phyloP scores from a whole-genome alignment of 2,329 filamentous ascomycete genomes.

The Tolypocladium nubicola region DNA sequence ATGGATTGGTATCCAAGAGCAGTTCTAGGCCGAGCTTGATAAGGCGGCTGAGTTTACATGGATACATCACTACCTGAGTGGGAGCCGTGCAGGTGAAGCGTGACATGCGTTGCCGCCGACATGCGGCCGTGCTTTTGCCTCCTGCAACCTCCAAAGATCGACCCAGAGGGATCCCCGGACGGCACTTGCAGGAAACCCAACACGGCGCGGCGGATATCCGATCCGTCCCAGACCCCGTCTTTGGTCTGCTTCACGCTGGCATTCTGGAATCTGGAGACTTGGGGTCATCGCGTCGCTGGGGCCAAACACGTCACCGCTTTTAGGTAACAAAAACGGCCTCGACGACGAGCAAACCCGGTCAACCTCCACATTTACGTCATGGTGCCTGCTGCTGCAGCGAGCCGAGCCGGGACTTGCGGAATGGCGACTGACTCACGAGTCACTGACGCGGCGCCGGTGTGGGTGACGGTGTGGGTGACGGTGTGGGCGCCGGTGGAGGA shows the following conservation, averaged over 20 bases:
- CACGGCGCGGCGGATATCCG: too few relatives aligned
- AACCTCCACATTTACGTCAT: background rate
- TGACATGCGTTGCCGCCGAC: background rate
- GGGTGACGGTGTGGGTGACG: background rate
- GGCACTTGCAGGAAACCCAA: background rate
- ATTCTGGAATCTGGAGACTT: too few relatives aligned
- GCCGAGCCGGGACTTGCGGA: background rate
- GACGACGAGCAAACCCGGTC: background rate
- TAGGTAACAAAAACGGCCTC: background rate
- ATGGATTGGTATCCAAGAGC: too few relatives aligned
- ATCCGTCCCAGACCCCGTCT: too few relatives aligned
- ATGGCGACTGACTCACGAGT: background rate
- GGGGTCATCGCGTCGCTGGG: too few relatives aligned
- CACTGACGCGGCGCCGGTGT: background rate
- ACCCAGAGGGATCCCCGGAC: background rate
- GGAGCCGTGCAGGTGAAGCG: background rate
- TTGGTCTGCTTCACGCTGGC: too few relatives aligned
- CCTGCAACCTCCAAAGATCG: background rate
- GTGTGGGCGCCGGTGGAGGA: background rate
- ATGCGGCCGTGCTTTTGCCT: background rate
- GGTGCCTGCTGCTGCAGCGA: background rate
- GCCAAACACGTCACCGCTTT: background rate
- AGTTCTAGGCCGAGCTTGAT: background rate
- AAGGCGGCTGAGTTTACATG: background rate
- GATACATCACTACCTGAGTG: background rate